Evolutionary conservation across 2,329 filamentous ascomycete species (phyloP).

Genomic region (Trichophyton schoenleinii): DNA sequence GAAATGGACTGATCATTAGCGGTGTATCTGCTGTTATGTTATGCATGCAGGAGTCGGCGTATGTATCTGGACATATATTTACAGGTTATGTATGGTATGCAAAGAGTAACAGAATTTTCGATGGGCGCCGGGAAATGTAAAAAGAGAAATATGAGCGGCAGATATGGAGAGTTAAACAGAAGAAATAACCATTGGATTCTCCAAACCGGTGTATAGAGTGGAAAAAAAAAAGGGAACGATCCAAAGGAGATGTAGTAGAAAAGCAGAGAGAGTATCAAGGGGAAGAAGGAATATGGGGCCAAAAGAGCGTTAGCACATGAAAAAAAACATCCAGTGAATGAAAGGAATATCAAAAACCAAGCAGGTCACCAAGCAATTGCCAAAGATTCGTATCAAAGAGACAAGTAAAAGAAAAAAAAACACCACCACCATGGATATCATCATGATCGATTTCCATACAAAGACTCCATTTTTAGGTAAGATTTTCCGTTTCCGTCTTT

Average conservation of each 20-base stretch:
- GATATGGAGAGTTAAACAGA: not conserved
- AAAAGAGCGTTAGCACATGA: not conserved
- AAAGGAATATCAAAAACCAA: not conserved
- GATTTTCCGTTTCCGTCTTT: slow-evolving; percentile 7
- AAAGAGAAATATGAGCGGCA: too few relatives aligned
- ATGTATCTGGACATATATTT: slow-evolving; percentile 3
- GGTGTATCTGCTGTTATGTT: not conserved
- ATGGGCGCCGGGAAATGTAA: slow-evolving; percentile 1
- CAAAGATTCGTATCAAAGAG: not conserved
- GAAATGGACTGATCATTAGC: not conserved
- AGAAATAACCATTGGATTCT: not conserved
- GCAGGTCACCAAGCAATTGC: not conserved
- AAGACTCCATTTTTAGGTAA: slow-evolving; percentile 10
- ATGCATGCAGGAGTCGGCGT: slow-evolving; percentile 1
- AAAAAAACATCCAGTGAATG: not conserved
- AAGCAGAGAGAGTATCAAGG: not conserved
- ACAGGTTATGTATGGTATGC: slow-evolving; percentile 2
- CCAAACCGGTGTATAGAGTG: not conserved
- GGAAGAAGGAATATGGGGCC: too few relatives aligned
- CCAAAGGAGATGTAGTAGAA: not conserved
- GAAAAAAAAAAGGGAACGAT: not conserved
- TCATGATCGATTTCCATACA: slow-evolving; percentile 9
- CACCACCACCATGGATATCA: not conserved
- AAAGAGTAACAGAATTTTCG: slow-evolving; percentile 3
- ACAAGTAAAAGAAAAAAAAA: not conserved